phyloP scores from a whole-genome alignment of 2,329 filamentous ascomycete genomes.

The Xylariaceae sp. region DNA sequence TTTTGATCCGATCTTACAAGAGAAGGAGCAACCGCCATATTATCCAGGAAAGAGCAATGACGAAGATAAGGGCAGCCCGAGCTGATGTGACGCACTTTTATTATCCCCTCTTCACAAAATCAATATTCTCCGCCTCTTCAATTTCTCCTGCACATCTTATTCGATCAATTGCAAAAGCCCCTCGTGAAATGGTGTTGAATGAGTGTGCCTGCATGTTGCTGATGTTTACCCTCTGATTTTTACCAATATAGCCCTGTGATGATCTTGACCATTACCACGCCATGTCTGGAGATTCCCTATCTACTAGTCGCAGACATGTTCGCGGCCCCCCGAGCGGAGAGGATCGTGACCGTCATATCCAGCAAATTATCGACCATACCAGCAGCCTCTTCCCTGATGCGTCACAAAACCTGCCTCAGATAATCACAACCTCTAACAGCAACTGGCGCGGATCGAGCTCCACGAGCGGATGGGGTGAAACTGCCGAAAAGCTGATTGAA shows the following conservation, averaged over 20 bases:
- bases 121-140: neutral
- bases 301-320: slow-evolving; percentile 11
- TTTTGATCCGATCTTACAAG: neutral
- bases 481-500: slow-evolving; percentile 1
- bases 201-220: neutral
- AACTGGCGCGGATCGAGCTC: slow-evolving; percentile 1
- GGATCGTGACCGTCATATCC: slow-evolving; percentile 26
- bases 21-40: slow-evolving; percentile 1
- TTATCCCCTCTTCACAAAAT: neutral
- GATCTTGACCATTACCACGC: neutral
- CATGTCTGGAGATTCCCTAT: slow-evolving; percentile 23
- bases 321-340: slow-evolving; percentile 18
- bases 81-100: neutral
- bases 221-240: neutral
- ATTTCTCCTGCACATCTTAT: neutral
- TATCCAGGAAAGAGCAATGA: slow-evolving; percentile 1
- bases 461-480: neutral
- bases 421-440: neutral
- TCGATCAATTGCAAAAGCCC: neutral
- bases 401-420: slow-evolving; percentile 12
- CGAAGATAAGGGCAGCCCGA: neutral
- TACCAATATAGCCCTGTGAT: neutral
- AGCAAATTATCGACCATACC: slow-evolving; percentile 29
- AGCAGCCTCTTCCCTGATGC: slow-evolving; percentile 20
- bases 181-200: neutral